A percentile compares a stretch with the other conserved stretches of the same genome.
Conservation (phyloP, 257 asterid species). For the Ballota nigra region DNA sequence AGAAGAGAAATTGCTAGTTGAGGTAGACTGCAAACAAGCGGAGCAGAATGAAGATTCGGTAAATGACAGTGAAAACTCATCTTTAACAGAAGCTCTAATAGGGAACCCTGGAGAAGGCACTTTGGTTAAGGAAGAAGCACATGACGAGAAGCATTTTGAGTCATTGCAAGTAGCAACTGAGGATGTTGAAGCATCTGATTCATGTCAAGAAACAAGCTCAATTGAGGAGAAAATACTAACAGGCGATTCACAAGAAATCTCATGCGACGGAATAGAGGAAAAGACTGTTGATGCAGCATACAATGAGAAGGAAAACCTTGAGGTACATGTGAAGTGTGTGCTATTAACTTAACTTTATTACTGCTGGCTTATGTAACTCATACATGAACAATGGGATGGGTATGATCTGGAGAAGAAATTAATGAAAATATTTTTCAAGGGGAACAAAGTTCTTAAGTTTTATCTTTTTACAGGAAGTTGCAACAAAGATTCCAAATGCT, state of each 20-base stretch:
- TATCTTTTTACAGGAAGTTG: slow-evolving; percentile 22
- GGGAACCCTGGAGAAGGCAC: background rate
- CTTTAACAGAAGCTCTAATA: slow-evolving; percentile 17
- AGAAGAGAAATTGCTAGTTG: background rate
- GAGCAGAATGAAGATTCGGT: background rate
- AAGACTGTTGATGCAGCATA: slow-evolving; percentile 18
- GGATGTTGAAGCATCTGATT: slow-evolving; percentile 8
- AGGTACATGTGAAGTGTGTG: slow-evolving; percentile 5
- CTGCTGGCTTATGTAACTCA: background rate
- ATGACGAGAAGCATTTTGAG: slow-evolving; percentile 11
- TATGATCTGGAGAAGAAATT: background rate
- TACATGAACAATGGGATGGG: background rate
- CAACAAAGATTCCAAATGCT: slow-evolving; percentile 2
- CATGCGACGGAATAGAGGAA: slow-evolving; percentile 15
- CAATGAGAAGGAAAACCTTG: slow-evolving; percentile 8
- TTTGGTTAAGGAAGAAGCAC: slow-evolving; percentile 18
- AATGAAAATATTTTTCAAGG: background rate
- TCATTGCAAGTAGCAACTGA: slow-evolving; percentile 12
- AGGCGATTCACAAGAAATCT: slow-evolving; percentile 16
- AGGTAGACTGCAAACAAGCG: slow-evolving; percentile 12
- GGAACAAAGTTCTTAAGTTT: slow-evolving; percentile 1
- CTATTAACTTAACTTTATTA: background rate
- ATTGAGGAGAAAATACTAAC: slow-evolving; percentile 10
- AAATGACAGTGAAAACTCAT: background rate
- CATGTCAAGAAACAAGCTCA: slow-evolving; percentile 24